Evolutionary conservation across 164 flowering plant species (phyloP).

Genomic region (Aristolochia californica): DNA sequence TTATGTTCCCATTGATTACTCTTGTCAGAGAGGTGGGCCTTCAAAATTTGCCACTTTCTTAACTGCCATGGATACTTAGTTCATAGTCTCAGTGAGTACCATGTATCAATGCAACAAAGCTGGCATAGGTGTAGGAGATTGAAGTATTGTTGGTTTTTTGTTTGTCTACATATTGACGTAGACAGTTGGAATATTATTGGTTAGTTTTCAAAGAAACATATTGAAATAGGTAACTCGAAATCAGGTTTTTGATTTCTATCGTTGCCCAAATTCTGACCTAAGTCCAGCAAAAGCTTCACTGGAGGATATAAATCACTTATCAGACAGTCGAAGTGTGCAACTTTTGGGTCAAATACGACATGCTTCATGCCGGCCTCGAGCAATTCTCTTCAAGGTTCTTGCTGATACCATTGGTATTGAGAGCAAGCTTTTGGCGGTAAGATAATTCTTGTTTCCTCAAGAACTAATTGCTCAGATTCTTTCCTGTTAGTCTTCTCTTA

Average conservation of each 20-base stretch:
- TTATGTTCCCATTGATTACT: no score
- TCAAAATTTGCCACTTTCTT: no score
- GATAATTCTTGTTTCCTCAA: not conserved
- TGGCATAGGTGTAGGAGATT: no score
- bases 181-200: no score
- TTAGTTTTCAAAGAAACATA: no score
- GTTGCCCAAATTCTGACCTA: constrained; percentile 54
- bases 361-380: constrained; percentile 90
- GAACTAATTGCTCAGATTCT: not conserved
- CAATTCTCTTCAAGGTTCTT: constrained; percentile 89
- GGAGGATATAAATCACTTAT: constrained; percentile 49
- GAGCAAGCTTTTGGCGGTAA: constrained; percentile 82
- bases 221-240: not conserved
- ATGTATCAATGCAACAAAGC: no score
- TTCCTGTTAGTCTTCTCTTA: not conserved
- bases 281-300: constrained; percentile 69
- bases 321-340: constrained; percentile 56
- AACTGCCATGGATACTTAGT: no score
- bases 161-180: no score
- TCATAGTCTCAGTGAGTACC: no score
- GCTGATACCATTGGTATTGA: constrained; percentile 97
- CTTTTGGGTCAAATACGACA: constrained; percentile 82
- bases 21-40: no score
- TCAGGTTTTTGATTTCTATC: constrained; percentile 83
- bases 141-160: no score